Evolutionary conservation across 345 rosid genomes (phyloP), one percentile per base, ranked within the genome.

Genomic region (Citrus reticulata): DNA sequence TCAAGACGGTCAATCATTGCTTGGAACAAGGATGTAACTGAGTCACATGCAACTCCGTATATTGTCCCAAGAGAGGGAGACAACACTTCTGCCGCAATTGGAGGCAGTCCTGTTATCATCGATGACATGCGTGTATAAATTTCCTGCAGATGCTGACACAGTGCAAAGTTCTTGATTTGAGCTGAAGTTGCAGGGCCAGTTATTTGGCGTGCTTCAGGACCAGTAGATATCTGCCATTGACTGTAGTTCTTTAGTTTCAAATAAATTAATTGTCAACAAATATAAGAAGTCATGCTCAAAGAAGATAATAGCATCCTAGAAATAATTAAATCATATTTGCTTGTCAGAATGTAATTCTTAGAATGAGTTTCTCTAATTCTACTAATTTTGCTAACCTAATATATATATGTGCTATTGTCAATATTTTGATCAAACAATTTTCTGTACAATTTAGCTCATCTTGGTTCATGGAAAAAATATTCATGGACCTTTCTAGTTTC

Each of bases 91-190:
- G 89, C 87, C 27, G 97, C 99, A 58, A 94, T 88, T 64, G 89
- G n/a, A 0, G 98, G 98, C 76, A 97, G 89, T 69, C 86, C 87
- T 0, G 79, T 80, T 58, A 94, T 83, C 91, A 93, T 88, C 24
- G 93, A 84, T 66, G 96, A 90, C 80, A 93, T 75, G 51, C 90
- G 93, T 0, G 89, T 88, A 79, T 97, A 98, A 82, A 94, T 86
- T 80, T 93, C 97, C 85, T 97, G 99, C 80, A 97, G 87, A 88
- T 91, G 98, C 85, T 93, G 97, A 80, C 95, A 93, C 78, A 97
- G 86, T 29, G 93, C 91, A 75, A 94, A 97, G 84, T 94, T 97
- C 86, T 87, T 91, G 87, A 92, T 75, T 79, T 97, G 98, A 62
- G 98, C 95, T 63, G 91, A 68, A 59, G 97, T 94, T 73, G 96